Evolutionary conservation across 352 stramenopile species (phyloP).

Genomic region (Phytophthora ramorum): DNA sequence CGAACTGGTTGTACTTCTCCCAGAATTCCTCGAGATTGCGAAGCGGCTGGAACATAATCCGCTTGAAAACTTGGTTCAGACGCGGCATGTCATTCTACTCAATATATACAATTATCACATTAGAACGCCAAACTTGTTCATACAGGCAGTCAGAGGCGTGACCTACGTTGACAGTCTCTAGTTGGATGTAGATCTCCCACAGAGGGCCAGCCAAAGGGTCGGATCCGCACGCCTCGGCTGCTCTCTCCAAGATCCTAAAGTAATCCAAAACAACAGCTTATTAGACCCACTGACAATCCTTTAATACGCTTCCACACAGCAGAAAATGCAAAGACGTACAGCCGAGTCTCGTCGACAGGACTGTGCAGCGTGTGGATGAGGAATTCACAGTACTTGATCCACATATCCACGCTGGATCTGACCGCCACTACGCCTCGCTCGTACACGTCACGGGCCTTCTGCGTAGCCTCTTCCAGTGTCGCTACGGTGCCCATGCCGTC

Average conservation of each 20-base stretch:
- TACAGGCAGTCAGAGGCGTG: background rate
- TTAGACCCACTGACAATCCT: background rate
- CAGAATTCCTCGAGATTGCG: conserved; percentile 86
- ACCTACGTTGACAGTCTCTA: conserved; percentile 81
- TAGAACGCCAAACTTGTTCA: background rate
- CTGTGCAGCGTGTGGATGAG: conserved; percentile 65
- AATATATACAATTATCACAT: background rate
- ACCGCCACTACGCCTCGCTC: conserved; percentile 74
- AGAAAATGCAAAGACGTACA: conserved; percentile 36
- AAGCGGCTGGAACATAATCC: conserved; percentile 72
- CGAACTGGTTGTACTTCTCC: conserved; percentile 89
- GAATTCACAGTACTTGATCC: conserved; percentile 87
- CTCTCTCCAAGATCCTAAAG: conserved; percentile 57
- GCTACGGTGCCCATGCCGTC: conserved; percentile 47
- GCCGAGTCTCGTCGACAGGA: conserved; percentile 67
- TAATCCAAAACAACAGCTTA: conserved; percentile 18
- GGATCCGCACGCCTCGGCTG: conserved; percentile 62
- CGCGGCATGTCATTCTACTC: conserved; percentile 84
- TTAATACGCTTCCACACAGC: background rate
- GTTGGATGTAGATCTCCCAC: conserved; percentile 82
- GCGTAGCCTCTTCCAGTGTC: conserved; percentile 50
- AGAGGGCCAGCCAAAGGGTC: conserved; percentile 73
- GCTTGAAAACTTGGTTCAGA: conserved; percentile 84
- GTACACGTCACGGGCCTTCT: conserved; percentile 65
- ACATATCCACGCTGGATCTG: conserved; percentile 82